A percentile compares a stretch with the other conserved stretches of the same genome.
These are phyloP conservation scores for Cucumis cinereus DNA, from an alignment of 306 rosid genomes.

Conservation along the genomic window DNA sequence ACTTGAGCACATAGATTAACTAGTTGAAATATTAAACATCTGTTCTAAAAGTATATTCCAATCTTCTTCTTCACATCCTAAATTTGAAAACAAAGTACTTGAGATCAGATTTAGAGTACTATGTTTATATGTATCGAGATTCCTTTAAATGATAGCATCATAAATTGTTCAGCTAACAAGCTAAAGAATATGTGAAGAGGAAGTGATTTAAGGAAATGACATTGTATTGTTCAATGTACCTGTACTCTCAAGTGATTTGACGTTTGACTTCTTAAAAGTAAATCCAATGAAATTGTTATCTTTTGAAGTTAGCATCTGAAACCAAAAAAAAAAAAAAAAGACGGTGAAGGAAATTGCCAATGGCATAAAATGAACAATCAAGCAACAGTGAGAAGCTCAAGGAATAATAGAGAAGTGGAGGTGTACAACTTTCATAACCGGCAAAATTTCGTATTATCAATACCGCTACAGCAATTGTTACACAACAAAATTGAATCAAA, in stretches of 20 bases:
- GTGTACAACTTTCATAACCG: not conserved
- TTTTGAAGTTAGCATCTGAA: conserved; percentile 95
- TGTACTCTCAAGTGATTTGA: conserved; percentile 70
- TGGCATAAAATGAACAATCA: not conserved
- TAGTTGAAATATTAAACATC: not conserved
- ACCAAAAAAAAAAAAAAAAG: not conserved
- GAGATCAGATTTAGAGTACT: not conserved
- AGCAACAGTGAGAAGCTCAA: not conserved
- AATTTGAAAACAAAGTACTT: not conserved
- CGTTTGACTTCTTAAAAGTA: conserved; percentile 80
- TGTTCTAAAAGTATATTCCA: not conserved
- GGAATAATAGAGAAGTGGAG: not conserved
- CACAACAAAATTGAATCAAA: not conserved
- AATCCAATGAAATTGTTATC: conserved; percentile 94
- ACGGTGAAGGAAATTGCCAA: not conserved
- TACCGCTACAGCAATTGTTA: not conserved
- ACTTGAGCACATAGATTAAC: not conserved
- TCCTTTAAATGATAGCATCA: not conserved
- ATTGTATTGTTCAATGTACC: conserved; percentile 27
- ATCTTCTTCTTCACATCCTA: not conserved
- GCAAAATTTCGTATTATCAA: not conserved
- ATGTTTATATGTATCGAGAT: not conserved
- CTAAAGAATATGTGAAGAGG: not conserved
- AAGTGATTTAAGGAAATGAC: not conserved
- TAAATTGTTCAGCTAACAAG: not conserved